Percentiles rank a stretch among this genome's conserved stretches.
phyloP scores from a whole-genome alignment of 345 rosid species.

The Durio zibethinus region DNA sequence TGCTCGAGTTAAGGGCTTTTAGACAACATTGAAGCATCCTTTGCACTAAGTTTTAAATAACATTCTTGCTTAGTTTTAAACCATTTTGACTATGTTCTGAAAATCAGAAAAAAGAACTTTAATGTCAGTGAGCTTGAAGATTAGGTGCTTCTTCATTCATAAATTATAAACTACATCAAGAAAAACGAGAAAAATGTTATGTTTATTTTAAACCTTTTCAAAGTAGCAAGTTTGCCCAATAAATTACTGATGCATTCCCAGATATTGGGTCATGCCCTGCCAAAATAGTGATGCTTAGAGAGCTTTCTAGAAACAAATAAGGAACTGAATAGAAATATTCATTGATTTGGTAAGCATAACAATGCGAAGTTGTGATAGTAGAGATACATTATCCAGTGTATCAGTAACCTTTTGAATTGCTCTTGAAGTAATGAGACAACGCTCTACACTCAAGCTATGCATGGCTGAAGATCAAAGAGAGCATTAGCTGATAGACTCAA shows the following conservation, averaged over 20 bases:
- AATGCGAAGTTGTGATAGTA: slow-evolving; percentile 67
- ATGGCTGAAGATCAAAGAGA: slow-evolving; percentile 49
- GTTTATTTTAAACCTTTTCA: slow-evolving; percentile 51
- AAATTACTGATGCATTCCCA: slow-evolving; percentile 60
- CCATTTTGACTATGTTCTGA: slow-evolving; percentile 77
- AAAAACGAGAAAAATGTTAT: slow-evolving; percentile 5
- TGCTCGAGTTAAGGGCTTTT: slow-evolving; percentile 56
- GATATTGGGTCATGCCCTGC: slow-evolving; percentile 72
- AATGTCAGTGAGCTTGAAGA: neutral
- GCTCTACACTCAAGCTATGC: slow-evolving; percentile 72
- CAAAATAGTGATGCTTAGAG: slow-evolving; percentile 7
- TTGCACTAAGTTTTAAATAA: no score
- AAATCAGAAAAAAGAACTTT: slow-evolving; percentile 45
- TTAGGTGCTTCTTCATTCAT: slow-evolving; percentile 9
- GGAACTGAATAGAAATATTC: neutral
- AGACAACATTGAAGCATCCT: slow-evolving; percentile 57
- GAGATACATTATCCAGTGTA: slow-evolving; percentile 53
- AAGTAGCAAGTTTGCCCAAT: slow-evolving; percentile 52
- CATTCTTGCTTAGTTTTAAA: slow-evolving; percentile 65
- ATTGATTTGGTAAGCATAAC: slow-evolving; percentile 39
- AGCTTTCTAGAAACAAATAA: slow-evolving; percentile 15
- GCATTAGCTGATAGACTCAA: slow-evolving; percentile 8
- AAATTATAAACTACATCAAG: neutral
- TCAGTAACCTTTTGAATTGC: slow-evolving; percentile 72
- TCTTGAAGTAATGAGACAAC: slow-evolving; percentile 80